These are phyloP conservation scores for Aureobasidium sp. DNA, from an alignment of 2,329 filamentous ascomycete genomes.

Conservation along the genomic window DNA sequence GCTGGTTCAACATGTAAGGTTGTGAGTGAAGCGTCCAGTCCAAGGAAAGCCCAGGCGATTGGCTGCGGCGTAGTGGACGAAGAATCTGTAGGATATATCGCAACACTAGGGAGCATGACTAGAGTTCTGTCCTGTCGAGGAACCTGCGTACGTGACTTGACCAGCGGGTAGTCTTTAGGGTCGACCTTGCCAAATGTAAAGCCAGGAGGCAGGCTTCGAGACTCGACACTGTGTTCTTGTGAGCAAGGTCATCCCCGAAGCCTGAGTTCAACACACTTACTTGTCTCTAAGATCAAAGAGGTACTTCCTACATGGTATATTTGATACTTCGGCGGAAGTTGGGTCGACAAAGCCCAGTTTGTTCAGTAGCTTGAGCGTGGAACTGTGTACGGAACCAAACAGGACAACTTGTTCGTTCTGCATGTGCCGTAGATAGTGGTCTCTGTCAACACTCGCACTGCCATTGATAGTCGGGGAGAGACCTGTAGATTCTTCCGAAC, in stretches of 20 bases:
- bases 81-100: constrained; percentile 19
- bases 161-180: constrained; percentile 47
- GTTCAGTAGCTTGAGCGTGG: constrained; percentile 20
- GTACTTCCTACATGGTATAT: constrained; percentile 16
- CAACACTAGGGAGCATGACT: constrained; percentile 32
- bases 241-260: background rate
- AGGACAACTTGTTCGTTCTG: constrained; percentile 16
- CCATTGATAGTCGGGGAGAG: background rate
- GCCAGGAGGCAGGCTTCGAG: constrained; percentile 29
- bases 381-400: constrained; percentile 25
- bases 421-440: constrained; percentile 9
- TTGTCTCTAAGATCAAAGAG: constrained; percentile 15
- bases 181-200: constrained; percentile 49
- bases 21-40: constrained; percentile 53
- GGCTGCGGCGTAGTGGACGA: constrained; percentile 43
- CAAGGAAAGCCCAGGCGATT: constrained; percentile 58
- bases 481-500: background rate
- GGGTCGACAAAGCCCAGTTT: constrained; percentile 18
- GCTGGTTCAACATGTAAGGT: constrained; percentile 52
- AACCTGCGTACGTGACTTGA: constrained; percentile 49
- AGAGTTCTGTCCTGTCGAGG: constrained; percentile 44
- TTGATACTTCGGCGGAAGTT: constrained; percentile 14
- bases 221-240: background rate
- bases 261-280: background rate
- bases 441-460: background rate